Evolutionary conservation across 495 filamentous ascomycete genomes (phyloP).

Genomic region (Oleoguttula mirabilis): DNA sequence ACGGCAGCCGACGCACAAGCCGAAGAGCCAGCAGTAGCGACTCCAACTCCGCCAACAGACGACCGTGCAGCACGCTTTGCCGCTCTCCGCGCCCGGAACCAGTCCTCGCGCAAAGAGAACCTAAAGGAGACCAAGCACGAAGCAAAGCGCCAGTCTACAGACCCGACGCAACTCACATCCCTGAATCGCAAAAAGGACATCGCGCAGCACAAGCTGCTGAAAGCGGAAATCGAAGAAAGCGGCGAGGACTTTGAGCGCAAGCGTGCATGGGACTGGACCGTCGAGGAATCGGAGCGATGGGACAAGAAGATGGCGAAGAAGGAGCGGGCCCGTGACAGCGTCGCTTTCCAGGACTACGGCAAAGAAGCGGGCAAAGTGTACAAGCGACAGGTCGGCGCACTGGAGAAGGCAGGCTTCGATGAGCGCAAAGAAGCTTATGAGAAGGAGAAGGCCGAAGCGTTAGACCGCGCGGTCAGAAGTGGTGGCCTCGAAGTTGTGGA

Average conservation of each 20-base stretch:
- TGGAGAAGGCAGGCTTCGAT: constrained; percentile 21
- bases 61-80: constrained; percentile 49
- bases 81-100: constrained; percentile 68
- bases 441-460: constrained; percentile 66
- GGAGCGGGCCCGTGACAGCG: constrained; percentile 65
- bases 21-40: background rate
- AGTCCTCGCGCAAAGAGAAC: constrained; percentile 36
- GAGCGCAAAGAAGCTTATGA: constrained; percentile 70
- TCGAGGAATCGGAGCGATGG: constrained; percentile 89
- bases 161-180: constrained; percentile 58
- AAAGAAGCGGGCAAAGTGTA: constrained; percentile 84
- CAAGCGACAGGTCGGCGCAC: constrained; percentile 70
- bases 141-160: constrained; percentile 63
- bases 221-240: constrained; percentile 70
- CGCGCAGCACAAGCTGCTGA: constrained; percentile 83
- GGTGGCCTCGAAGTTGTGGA: constrained; percentile 87
- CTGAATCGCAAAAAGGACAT: constrained; percentile 70
- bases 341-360: constrained; percentile 81
- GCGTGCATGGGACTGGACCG: constrained; percentile 95
- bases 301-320: constrained; percentile 82
- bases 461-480: constrained; percentile 66
- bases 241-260: constrained; percentile 96
- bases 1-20: background rate
- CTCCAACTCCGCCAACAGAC: background rate
- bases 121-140: constrained; percentile 74